Evolutionary conservation across 352 stramenopile species (phyloP).

Genomic region (Phytophthora multivora): DNA sequence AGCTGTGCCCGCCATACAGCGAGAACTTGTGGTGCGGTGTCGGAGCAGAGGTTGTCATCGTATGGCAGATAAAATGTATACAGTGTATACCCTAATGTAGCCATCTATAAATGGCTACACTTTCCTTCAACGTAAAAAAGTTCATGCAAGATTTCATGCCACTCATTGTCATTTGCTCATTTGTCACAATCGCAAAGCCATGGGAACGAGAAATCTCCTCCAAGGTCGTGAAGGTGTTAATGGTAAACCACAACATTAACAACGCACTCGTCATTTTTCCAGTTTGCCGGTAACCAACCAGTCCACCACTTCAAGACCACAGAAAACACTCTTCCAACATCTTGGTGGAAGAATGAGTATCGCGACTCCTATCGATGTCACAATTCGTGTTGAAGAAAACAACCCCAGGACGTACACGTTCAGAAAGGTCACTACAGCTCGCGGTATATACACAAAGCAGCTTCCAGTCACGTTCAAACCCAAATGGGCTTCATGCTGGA

Average conservation of each 20-base stretch:
- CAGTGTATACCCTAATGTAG: background rate
- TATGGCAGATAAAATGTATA: too few species aligned
- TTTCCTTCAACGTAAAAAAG: background rate
- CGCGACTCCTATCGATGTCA: background rate
- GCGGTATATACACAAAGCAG: background rate
- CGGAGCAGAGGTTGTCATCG: background rate
- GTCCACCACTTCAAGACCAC: too few species aligned
- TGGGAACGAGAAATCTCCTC: too few species aligned
- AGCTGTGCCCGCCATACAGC: constrained; percentile 50
- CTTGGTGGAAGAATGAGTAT: constrained; percentile 1
- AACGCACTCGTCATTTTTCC: too few species aligned
- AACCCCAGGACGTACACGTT: background rate
- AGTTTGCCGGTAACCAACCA: background rate
- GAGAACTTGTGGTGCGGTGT: constrained; percentile 79
- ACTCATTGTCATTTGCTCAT: too few species aligned
- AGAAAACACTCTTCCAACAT: too few species aligned
- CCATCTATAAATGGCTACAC: constrained; percentile 1
- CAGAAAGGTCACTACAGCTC: background rate
- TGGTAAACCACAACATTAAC: too few species aligned
- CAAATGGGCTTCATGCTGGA: constrained; percentile 1
- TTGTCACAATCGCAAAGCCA: too few species aligned
- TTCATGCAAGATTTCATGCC: too few species aligned
- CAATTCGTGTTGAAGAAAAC: background rate
- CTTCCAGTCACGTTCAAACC: constrained; percentile 2
- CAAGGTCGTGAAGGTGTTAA: too few species aligned